phyloP scores from a whole-genome alignment of 2,329 filamentous ascomycete species.

The Pseudocercospora cruenta region DNA sequence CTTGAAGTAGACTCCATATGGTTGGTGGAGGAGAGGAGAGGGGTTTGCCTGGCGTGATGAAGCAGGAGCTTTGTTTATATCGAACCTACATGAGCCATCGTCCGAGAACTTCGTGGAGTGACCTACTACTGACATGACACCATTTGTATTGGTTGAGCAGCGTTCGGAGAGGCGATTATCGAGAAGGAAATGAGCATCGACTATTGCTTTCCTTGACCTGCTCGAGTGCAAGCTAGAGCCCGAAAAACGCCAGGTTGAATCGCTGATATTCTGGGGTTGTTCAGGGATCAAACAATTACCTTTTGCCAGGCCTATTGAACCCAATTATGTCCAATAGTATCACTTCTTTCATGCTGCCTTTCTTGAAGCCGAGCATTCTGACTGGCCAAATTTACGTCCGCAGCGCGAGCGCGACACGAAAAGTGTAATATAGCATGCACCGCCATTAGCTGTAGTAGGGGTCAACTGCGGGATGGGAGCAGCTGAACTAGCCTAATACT shows the following conservation, averaged over 20 bases:
- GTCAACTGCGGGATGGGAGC: too few species aligned
- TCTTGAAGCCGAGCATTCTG: background rate
- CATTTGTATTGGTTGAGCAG: background rate
- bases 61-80: background rate
- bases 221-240: background rate
- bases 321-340: background rate
- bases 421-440: background rate
- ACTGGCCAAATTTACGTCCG: background rate
- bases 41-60: background rate
- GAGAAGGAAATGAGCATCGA: conserved; percentile 2
- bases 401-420: background rate
- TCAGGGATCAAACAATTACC: background rate
- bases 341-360: background rate
- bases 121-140: background rate
- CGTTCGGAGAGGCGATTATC: background rate
- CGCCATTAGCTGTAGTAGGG: background rate
- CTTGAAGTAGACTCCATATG: background rate
- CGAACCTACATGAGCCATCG: background rate
- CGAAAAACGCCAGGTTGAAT: background rate
- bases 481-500: too few species aligned
- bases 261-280: background rate
- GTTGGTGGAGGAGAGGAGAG: background rate
- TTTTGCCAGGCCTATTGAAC: background rate
- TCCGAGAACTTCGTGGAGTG: background rate
- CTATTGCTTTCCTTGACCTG: background rate